Percentiles rank a stretch among this genome's conserved stretches.
Evolutionary conservation across 192 early-diverging fungal genomes (phyloP).

Genomic region (Podila verticillata): DNA sequence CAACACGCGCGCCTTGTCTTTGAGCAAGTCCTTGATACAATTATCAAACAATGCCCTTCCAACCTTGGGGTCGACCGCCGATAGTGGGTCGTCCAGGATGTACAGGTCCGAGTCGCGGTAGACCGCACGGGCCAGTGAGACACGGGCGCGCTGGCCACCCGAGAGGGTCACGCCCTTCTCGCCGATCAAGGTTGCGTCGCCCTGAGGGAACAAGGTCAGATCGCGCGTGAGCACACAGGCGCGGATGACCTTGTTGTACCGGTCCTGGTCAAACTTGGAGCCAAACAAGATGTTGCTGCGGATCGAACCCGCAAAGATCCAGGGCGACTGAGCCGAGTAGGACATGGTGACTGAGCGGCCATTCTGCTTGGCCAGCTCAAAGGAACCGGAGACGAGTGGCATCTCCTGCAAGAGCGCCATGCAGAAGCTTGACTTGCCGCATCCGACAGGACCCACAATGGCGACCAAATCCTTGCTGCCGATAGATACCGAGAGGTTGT

Average conservation of each 20-base stretch:
- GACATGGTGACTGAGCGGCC: constrained; percentile 49
- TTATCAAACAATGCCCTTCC: constrained; percentile 68
- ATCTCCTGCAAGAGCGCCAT: constrained; percentile 58
- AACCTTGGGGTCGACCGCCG: constrained; percentile 74
- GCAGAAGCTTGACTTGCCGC: constrained; percentile 56
- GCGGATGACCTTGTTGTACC: constrained; percentile 65
- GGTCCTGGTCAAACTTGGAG: constrained; percentile 58
- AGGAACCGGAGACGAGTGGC: constrained; percentile 53
- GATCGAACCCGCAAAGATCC: constrained; percentile 75
- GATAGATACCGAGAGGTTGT: constrained; percentile 35
- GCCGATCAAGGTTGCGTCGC: constrained; percentile 68
- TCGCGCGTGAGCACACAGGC: constrained; percentile 66
- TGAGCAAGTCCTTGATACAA: constrained; percentile 60
- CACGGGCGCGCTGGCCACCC: constrained; percentile 72
- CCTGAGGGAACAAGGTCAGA: constrained; percentile 63
- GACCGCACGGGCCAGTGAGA: constrained; percentile 73
- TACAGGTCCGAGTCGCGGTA: constrained; percentile 72
- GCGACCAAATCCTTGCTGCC: constrained; percentile 47
- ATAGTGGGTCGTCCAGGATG: constrained; percentile 77
- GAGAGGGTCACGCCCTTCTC: constrained; percentile 72
- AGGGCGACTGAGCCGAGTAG: constrained; percentile 72
- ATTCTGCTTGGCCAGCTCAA: constrained; percentile 19
- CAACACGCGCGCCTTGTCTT: constrained; percentile 66
- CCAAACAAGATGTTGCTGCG: constrained; percentile 78
- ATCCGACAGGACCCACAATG: constrained; percentile 58